A percentile compares a stretch with the other conserved stretches of the same genome.
phyloP scores from a whole-genome alignment of 768 basidiomycete species.

The Hirschioporus abietinus region DNA sequence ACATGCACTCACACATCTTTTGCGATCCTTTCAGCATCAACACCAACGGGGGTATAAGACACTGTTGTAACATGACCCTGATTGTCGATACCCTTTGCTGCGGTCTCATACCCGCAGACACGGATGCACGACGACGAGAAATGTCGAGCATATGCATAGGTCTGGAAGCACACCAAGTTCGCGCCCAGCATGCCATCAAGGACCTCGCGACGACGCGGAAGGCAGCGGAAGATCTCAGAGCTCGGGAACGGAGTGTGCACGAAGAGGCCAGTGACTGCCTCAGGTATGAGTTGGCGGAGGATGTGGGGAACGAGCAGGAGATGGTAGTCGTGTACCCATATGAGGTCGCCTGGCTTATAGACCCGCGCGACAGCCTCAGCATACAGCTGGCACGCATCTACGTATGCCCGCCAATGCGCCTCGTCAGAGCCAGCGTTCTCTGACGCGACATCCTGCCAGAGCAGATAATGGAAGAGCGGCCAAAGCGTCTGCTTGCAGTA shows the following conservation, averaged over 20 bases:
- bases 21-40: conserved; percentile 88
- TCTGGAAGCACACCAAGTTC: conserved; percentile 92
- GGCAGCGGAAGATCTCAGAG: conserved; percentile 91
- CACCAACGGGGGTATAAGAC: conserved; percentile 90
- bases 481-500: conserved; percentile 97
- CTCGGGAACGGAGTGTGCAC: conserved; percentile 98
- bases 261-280: conserved; percentile 80
- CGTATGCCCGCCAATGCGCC: conserved; percentile 74
- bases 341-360: conserved; percentile 84
- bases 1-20: conserved; percentile 57
- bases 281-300: conserved; percentile 59
- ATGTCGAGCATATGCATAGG: conserved; percentile 92
- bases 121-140: conserved; percentile 93
- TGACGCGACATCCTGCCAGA: conserved; percentile 94
- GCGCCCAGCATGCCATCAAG: conserved; percentile 98
- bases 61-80: conserved; percentile 81
- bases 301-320: conserved; percentile 85
- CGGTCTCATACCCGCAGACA: conserved; percentile 92
- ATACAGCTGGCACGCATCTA: conserved; percentile 79
- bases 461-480: conserved; percentile 97
- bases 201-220: conserved; percentile 88
- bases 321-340: conserved; percentile 97
- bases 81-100: conserved; percentile 66
- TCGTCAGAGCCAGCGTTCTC: conserved; percentile 80
- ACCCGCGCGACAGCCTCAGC: conserved; percentile 68